Conservation (phyloP, 305 asterid species). For the Solanum hybrid region DNA sequence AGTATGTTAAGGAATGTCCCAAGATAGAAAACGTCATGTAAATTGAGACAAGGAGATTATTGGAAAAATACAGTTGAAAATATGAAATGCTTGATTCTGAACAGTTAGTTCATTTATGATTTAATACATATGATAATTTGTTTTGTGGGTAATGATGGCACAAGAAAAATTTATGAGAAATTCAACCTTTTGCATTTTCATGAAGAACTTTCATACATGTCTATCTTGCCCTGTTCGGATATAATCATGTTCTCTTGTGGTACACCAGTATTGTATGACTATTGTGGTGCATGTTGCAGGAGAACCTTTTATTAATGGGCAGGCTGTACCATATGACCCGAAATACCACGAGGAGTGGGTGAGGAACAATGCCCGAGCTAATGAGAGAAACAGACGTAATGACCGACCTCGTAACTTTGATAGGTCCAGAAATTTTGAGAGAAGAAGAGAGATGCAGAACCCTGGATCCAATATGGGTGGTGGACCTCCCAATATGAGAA, state of each 20-base stretch:
- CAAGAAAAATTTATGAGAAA: background rate
- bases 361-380: constrained; percentile 85
- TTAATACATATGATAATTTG: background rate
- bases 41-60: background rate
- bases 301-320: constrained; percentile 86
- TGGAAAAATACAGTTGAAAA: background rate
- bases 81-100: background rate
- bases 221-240: background rate
- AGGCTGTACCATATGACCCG: constrained; percentile 91
- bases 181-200: background rate
- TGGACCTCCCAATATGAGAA: constrained; percentile 9
- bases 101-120: background rate
- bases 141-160: background rate
- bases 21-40: background rate
- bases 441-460: constrained; percentile 34
- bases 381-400: constrained; percentile 81
- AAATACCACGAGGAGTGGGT: constrained; percentile 95
- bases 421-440: constrained; percentile 67
- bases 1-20: background rate
- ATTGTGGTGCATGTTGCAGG: constrained; percentile 32
- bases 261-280: background rate
- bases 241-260: background rate
- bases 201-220: background rate
- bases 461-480: constrained; percentile 16
- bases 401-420: constrained; percentile 90